Conservation (phyloP, 805 yeast species). For the Suhomyces xylopsoci region DNA sequence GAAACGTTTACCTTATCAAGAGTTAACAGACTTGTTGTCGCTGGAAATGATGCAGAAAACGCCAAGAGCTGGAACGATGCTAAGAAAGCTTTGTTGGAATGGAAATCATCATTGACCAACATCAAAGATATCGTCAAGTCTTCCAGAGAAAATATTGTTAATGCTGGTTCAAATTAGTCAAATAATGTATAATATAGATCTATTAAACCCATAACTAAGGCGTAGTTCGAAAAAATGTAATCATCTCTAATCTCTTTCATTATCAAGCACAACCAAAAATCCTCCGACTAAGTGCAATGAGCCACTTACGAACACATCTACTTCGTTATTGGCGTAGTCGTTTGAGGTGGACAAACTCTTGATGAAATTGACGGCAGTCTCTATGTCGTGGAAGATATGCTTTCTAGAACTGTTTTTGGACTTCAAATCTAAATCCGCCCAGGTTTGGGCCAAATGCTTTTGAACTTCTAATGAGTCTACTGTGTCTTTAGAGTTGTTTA, state of each 20-base stretch:
- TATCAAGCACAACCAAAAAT: slow-evolving; percentile 76
- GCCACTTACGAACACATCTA: slow-evolving; percentile 89
- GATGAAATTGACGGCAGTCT: slow-evolving; percentile 60
- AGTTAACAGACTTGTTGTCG: slow-evolving; percentile 39
- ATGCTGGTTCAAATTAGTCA: slow-evolving; percentile 15
- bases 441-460: slow-evolving; percentile 63
- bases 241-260: slow-evolving; percentile 24
- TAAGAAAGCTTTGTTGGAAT: slow-evolving; percentile 30
- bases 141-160: slow-evolving; percentile 43
- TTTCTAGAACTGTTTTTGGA: slow-evolving; percentile 26
- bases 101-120: slow-evolving; percentile 41
- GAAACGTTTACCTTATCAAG: slow-evolving; percentile 39
- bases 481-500: slow-evolving; percentile 75
- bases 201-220: background rate
- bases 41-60: slow-evolving; percentile 31
- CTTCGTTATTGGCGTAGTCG: slow-evolving; percentile 21
- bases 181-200: slow-evolving; percentile 5
- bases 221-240: background rate
- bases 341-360: slow-evolving; percentile 38
- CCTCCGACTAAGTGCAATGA: slow-evolving; percentile 95
- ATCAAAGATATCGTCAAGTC: slow-evolving; percentile 40
- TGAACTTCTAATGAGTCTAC: slow-evolving; percentile 84
- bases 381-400: slow-evolving; percentile 69
- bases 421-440: slow-evolving; percentile 53
- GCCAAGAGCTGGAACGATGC: slow-evolving; percentile 38